Conservation (phyloP, 2,329 filamentous ascomycete species). For the Colletotrichum acutatum region DNA sequence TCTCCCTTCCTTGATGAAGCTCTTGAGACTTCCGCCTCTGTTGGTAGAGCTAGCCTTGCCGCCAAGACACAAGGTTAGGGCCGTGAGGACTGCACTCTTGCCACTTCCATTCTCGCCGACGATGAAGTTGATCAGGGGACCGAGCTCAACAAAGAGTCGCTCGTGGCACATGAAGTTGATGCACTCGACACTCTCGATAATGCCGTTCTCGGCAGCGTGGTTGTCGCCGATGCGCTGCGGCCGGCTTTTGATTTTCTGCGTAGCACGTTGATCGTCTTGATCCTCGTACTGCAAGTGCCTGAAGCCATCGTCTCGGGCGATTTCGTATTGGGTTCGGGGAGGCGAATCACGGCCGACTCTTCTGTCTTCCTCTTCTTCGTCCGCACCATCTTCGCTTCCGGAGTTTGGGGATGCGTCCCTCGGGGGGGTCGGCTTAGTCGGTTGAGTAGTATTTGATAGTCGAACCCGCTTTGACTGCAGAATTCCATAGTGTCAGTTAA, state of each 20-base stretch:
- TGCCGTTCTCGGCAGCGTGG: constrained; percentile 81
- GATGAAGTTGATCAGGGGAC: constrained; percentile 96
- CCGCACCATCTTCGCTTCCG: constrained; percentile 45
- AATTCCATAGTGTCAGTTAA: not conserved
- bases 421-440: constrained; percentile 32
- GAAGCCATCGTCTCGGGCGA: constrained; percentile 69
- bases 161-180: constrained; percentile 97
- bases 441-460: constrained; percentile 42
- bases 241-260: constrained; percentile 69
- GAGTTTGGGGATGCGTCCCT: constrained; percentile 33
- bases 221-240: constrained; percentile 70
- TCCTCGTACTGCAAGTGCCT: constrained; percentile 66
- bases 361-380: constrained; percentile 42
- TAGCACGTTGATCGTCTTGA: constrained; percentile 71
- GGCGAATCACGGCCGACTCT: constrained; percentile 46
- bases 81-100: constrained; percentile 95
- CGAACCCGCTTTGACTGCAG: constrained; percentile 47
- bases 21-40: constrained; percentile 88
- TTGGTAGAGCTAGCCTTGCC: constrained; percentile 95
- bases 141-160: constrained; percentile 83
- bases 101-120: constrained; percentile 98
- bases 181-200: constrained; percentile 88
- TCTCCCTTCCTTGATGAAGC: constrained; percentile 88
- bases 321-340: constrained; percentile 70
- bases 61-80: constrained; percentile 92